Base-by-base conservation (phyloP, 2,329 filamentous ascomycete genomes). In the Penicillium psychrosexuale region DNA sequence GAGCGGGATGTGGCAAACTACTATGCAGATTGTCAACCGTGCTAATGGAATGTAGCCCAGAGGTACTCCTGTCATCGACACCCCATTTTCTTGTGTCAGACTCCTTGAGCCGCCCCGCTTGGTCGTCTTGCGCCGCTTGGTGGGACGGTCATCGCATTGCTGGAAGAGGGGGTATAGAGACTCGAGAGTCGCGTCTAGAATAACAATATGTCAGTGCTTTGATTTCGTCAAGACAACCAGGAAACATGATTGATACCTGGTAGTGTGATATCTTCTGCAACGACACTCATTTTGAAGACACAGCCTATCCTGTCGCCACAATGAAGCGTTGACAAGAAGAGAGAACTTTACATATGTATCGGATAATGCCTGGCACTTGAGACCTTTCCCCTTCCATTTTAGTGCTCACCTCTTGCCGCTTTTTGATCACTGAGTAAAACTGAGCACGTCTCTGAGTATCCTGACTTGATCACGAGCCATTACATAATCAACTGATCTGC, bases 41-140 rank as follows among this genome's bases (percentile, higher is more conserved):
- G 61, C 64, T 30, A 75, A 56, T 37, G 70, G 66, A 46, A 75
- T 68, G 54, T 73, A 71, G 0, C 67, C 68, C 30, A 53, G n/a
- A 42, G 67, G 67, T 7, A 60, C 54, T 43, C 61, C 48, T 33
- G 51, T 53, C 3, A 44, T 27, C 6, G 63, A 62, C 7, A 63
- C 15, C 1, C 63, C 62, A 42, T 59, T 53, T 13, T 57, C 22
- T 2, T 61, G 24, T 9, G 54, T 42, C 15, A 71, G 55, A 17
- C 60, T 67, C 13, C 53, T 58, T 27, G 51, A 17, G 9, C 46
- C 58, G 8, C 46, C 58, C 30, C 58, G 52, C 40, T 63, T 59
- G 1, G 55, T 19, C 44, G 66, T 27, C 58, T 72, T 74, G 56
- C 68, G 71, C 48, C 72, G 70, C 59, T 74, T 74, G 17, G 42